A percentile compares a stretch with the other conserved stretches of the same genome.
These are phyloP conservation scores for Pseudogymnoascus sp. DNA, from an alignment of 2,329 filamentous ascomycete species.

Conservation along the genomic window DNA sequence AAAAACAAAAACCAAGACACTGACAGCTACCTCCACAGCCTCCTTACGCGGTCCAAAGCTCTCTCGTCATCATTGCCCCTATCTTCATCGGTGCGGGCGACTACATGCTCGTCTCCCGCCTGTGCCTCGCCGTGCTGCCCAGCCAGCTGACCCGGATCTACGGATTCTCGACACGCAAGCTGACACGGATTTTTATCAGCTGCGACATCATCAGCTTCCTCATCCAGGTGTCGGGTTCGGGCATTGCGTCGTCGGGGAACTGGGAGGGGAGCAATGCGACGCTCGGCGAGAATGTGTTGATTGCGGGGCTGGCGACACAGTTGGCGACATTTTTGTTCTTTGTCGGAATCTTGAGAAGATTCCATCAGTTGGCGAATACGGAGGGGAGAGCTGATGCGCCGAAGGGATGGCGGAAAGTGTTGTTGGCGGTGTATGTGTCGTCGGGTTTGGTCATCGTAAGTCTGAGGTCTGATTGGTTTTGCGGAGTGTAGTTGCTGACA, in stretches of 20 bases:
- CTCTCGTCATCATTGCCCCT: constrained; percentile 40
- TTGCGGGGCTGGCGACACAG: constrained; percentile 35
- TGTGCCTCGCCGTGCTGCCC: constrained; percentile 34
- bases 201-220: constrained; percentile 38
- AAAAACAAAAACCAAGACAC: not conserved
- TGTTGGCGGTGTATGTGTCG: constrained; percentile 36
- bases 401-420: constrained; percentile 31
- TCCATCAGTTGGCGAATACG: constrained; percentile 28
- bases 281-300: constrained; percentile 34
- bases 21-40: constrained; percentile 1
- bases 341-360: constrained; percentile 32
- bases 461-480: constrained; percentile 8
- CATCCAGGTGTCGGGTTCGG: constrained; percentile 37
- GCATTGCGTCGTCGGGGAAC: constrained; percentile 34
- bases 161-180: constrained; percentile 29
- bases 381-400: constrained; percentile 23
- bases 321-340: constrained; percentile 34
- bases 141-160: constrained; percentile 28
- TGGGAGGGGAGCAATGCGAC: constrained; percentile 35
- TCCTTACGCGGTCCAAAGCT: constrained; percentile 14
- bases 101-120: constrained; percentile 41
- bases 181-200: constrained; percentile 39
- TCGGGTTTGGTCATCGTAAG: constrained; percentile 38
- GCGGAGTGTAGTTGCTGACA: not conserved
- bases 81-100: constrained; percentile 41